phyloP scores from a whole-genome alignment of 495 filamentous ascomycete genomes.

The Parmelia sp. region DNA sequence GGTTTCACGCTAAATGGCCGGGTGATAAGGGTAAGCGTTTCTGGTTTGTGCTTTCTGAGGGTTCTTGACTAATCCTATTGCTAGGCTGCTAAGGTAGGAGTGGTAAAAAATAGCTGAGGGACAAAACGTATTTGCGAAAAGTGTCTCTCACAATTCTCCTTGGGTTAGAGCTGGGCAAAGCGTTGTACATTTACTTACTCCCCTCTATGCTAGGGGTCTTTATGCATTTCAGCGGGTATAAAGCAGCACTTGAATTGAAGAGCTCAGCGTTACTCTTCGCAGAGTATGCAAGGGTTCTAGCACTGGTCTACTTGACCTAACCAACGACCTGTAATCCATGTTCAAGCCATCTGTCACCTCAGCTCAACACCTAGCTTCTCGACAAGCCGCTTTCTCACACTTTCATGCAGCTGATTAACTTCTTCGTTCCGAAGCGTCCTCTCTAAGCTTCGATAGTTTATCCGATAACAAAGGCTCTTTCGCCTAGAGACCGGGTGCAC shows the following conservation, averaged over 20 bases:
- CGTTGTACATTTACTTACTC: conserved; percentile 17
- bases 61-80: conserved; percentile 4
- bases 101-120: conserved; percentile 57
- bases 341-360: conserved; percentile 43
- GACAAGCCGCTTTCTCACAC: conserved; percentile 55
- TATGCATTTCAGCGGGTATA: conserved; percentile 22
- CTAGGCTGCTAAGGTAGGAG: conserved; percentile 83
- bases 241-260: neutral
- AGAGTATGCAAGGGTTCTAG: neutral
- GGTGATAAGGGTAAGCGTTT: conserved; percentile 61
- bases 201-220: conserved; percentile 17
- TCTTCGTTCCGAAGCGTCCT: conserved; percentile 77
- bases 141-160: neutral
- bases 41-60: neutral
- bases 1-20: conserved; percentile 88
- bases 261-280: neutral
- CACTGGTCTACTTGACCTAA: neutral
- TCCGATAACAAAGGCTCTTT: conserved; percentile 82
- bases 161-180: neutral
- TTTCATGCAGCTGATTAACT: conserved; percentile 66
- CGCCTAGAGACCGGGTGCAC: conserved; percentile 77
- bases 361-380: conserved; percentile 73
- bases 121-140: neutral
- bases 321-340: neutral
- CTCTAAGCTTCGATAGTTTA: conserved; percentile 88